Conservation (phyloP, 805 yeast species). For the Helenozyma baotianmanensis region DNA sequence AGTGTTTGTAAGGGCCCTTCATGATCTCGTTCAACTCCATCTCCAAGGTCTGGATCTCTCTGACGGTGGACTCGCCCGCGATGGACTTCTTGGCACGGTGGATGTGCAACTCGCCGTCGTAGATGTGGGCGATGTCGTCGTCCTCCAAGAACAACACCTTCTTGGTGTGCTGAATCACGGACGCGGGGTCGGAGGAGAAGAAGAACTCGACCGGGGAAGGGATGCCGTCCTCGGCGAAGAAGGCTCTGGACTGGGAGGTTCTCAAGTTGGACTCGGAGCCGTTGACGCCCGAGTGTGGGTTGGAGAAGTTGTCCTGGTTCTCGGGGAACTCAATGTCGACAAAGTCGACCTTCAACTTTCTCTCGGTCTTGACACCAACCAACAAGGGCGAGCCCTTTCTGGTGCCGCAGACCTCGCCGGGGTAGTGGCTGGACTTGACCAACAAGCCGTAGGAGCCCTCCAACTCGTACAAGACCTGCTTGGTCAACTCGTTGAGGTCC, state of each 20-base stretch:
- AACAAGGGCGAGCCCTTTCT: slow-evolving; percentile 97
- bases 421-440: slow-evolving; percentile 87
- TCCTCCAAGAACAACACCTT: slow-evolving; percentile 95
- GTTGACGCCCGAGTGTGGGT: slow-evolving; percentile 50
- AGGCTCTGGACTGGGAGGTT: slow-evolving; percentile 94
- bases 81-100: slow-evolving; percentile 85
- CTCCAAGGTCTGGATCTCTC: slow-evolving; percentile 95
- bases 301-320: slow-evolving; percentile 26
- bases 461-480: slow-evolving; percentile 84
- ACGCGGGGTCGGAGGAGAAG: slow-evolving; percentile 94
- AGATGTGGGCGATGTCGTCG: slow-evolving; percentile 97
- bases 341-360: slow-evolving; percentile 92
- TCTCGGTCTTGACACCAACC: slow-evolving; percentile 95
- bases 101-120: slow-evolving; percentile 96
- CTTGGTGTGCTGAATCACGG: slow-evolving; percentile 94
- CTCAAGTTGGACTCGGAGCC: slow-evolving; percentile 57
- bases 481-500: slow-evolving; percentile 89
- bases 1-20: slow-evolving; percentile 95
- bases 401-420: slow-evolving; percentile 93
- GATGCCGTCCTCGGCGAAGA: slow-evolving; percentile 85
- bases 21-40: slow-evolving; percentile 95
- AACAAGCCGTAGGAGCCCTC: slow-evolving; percentile 97
- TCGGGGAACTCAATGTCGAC: slow-evolving; percentile 98
- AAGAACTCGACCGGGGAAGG: slow-evolving; percentile 95
- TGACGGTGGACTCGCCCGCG: slow-evolving; percentile 84